These are phyloP conservation scores for Strobilomyces dryophilus DNA, from an alignment of 768 basidiomycete genomes.

Conservation along the genomic window DNA sequence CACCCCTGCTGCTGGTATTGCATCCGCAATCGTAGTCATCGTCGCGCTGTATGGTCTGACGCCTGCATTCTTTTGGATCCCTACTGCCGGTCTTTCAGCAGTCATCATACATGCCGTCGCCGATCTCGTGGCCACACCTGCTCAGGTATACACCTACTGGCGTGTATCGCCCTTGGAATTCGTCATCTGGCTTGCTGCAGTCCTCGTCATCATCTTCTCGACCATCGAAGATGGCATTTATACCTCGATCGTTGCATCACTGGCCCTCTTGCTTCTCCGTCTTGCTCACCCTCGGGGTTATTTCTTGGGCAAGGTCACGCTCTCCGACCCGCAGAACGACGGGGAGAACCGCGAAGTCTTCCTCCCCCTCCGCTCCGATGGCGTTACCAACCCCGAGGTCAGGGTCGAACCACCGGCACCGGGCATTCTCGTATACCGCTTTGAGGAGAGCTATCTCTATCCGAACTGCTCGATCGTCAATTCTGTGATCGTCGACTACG, in stretches of 20 bases:
- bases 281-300: slow-evolving; percentile 83
- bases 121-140: slow-evolving; percentile 81
- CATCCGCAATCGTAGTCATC: slow-evolving; percentile 84
- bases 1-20: slow-evolving; percentile 85
- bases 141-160: slow-evolving; percentile 86
- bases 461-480: slow-evolving; percentile 73
- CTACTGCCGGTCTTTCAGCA: slow-evolving; percentile 77
- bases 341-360: slow-evolving; percentile 67
- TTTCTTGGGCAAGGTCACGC: slow-evolving; percentile 83
- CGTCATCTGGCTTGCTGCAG: slow-evolving; percentile 82
- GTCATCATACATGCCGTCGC: slow-evolving; percentile 93
- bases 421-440: slow-evolving; percentile 87
- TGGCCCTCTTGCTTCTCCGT: slow-evolving; percentile 77
- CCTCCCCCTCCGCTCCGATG: slow-evolving; percentile 63
- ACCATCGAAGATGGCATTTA: slow-evolving; percentile 93
- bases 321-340: slow-evolving; percentile 39
- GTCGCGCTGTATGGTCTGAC: slow-evolving; percentile 95
- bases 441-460: slow-evolving; percentile 87
- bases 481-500: slow-evolving; percentile 71
- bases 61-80: slow-evolving; percentile 89
- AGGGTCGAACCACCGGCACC: slow-evolving; percentile 75
- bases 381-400: slow-evolving; percentile 64
- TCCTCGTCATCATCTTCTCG: slow-evolving; percentile 89
- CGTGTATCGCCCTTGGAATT: slow-evolving; percentile 91
- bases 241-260: slow-evolving; percentile 75